These are phyloP conservation scores for Kodamaea sp. DNA, from an alignment of 1,139 yeast genomes.

Conservation along the genomic window DNA sequence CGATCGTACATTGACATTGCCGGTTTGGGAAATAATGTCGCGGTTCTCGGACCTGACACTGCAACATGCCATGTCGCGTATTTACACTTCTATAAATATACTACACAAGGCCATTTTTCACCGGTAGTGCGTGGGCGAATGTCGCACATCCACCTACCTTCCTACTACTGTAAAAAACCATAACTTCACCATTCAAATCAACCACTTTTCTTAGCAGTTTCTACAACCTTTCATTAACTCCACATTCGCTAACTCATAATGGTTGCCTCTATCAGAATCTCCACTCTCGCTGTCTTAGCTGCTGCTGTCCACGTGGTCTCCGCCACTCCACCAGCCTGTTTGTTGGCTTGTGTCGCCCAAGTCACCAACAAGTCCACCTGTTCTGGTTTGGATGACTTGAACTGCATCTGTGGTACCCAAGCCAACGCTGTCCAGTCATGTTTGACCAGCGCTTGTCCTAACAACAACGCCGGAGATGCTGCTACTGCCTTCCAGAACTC, in stretches of 20 bases:
- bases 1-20: too few species aligned
- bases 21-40: constrained; percentile 9
- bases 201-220: constrained; percentile 3
- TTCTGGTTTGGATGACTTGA: constrained; percentile 57
- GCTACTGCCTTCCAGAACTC: constrained; percentile 53
- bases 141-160: constrained; percentile 1
- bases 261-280: constrained; percentile 28
- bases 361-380: constrained; percentile 61
- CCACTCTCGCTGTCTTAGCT: constrained; percentile 53
- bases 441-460: constrained; percentile 66
- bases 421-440: constrained; percentile 55
- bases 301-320: constrained; percentile 49
- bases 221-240: too few species aligned
- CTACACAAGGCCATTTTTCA: not conserved
- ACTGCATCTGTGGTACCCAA: constrained; percentile 64
- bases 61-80: constrained; percentile 3
- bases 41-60: too few species aligned
- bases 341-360: constrained; percentile 81
- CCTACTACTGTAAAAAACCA: constrained; percentile 1
- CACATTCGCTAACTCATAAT: constrained; percentile 11
- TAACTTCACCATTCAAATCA: not conserved
- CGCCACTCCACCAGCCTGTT: constrained; percentile 88
- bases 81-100: constrained; percentile 7
- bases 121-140: constrained; percentile 4
- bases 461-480: constrained; percentile 58